Base-by-base conservation (phyloP, 1,284 basidiomycete genomes). In the Cerioporus squamosus region DNA sequence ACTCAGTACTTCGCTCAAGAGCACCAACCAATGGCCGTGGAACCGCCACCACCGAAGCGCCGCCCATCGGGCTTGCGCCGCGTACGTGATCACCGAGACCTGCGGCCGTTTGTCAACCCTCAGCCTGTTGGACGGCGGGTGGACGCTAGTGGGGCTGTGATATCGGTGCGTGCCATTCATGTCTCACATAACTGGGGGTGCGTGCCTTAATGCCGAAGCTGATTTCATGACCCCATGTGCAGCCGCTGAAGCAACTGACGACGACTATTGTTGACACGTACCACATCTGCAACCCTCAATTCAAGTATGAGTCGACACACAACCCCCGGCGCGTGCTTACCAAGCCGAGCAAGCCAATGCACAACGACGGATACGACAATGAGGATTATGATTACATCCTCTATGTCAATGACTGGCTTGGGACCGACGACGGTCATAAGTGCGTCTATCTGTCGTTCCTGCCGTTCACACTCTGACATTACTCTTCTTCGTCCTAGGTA, bases 351-450 rank as follows among this genome's bases (percentile, higher is more conserved):
- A 97, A 97, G 73, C 93, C 94, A 0, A 82, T 85, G 0, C 91
- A 95, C 73, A 98, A 98, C 70, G 94, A 97, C 61, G 95, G 95
- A 1, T 95, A 90, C 66, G 95, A 98, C 75, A 98, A 98, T 66
- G 95, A 97, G 68, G 95, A 98, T 72, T 95, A 94, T 70, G 95
- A 98, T 73, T 98, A 98, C 68, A 97, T 98, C 70, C 83, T 98
- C 62, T 98, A 97, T 73, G 95, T 98, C 69, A 98, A 98, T 71
- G 95, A 98, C 72, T 94, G 93, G 80, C 77, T 98, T 53, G 95
- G 95, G 3, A 89, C 85, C 31, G 95, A 96, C 68, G 91, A 95
- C 58, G 90, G 91, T 51, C 92, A 95, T 80, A 93, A 95, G 93
- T 95, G 70, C 71, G 91, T 83, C 47, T 24, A 54, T 56, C 51